Percentiles rank a stretch among this genome's conserved stretches.
These are phyloP conservation scores for Fulvia fulva DNA, from an alignment of 2,329 filamentous ascomycete genomes.

Conservation along the genomic window DNA sequence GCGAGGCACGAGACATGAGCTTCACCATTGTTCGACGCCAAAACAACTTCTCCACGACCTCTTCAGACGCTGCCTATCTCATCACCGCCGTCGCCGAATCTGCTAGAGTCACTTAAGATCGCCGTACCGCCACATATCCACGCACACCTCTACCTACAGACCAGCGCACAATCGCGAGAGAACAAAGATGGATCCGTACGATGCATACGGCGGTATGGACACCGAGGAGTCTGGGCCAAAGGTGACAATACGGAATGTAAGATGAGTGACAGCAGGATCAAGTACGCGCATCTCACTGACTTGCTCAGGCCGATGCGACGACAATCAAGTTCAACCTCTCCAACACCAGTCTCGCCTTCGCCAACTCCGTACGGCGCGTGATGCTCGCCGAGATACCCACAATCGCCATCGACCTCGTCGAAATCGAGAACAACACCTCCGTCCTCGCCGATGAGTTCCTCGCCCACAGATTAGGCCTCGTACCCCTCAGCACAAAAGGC, in stretches of 20 bases:
- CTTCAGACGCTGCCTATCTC: neutral
- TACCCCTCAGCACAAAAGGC: constrained; percentile 80
- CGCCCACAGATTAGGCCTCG: constrained; percentile 82
- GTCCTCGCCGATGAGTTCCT: constrained; percentile 96
- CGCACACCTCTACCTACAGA: neutral
- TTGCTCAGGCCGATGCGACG: constrained; percentile 59
- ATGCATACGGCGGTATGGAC: constrained; percentile 20
- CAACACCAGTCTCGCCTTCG: constrained; percentile 84
- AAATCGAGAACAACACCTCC: constrained; percentile 90
- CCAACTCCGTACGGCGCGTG: constrained; percentile 84
- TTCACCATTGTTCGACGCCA: neutral
- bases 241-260: constrained; percentile 46
- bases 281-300: constrained; percentile 2
- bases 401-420: constrained; percentile 89
- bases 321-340: constrained; percentile 89
- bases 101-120: neutral
- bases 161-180: neutral
- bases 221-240: constrained; percentile 24
- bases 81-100: neutral
- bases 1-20: neutral
- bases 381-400: constrained; percentile 94
- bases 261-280: constrained; percentile 4
- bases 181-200: constrained; percentile 17
- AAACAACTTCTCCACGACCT: neutral
- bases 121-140: neutral